Conservation (phyloP, 2,329 filamentous ascomycete genomes). For the Trichoderma lentiforme region DNA sequence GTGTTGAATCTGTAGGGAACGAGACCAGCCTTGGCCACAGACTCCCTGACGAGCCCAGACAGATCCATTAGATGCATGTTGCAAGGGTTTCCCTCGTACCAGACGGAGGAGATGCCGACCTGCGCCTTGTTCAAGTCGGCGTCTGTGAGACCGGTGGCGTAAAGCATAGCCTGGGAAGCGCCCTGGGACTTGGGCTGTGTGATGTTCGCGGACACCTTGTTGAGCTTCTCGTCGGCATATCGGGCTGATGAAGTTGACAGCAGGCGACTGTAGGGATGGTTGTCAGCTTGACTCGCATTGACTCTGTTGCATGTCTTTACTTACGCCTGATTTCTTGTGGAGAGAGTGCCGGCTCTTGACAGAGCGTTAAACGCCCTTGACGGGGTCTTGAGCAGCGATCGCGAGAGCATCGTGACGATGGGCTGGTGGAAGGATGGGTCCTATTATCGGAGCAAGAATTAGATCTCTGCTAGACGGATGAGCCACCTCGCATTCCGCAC, state of each 20-base stretch:
- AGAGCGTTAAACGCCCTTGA: conserved; percentile 19
- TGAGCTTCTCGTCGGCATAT: conserved; percentile 59
- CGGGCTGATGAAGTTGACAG: conserved; percentile 50
- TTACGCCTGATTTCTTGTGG: conserved; percentile 21
- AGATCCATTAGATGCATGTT: conserved; percentile 98
- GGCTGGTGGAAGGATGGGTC: background rate
- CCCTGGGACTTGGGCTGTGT: conserved; percentile 98
- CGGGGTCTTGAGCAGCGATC: conserved; percentile 20
- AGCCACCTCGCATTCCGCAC: background rate
- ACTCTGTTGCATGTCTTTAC: background rate
- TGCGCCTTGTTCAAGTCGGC: conserved; percentile 93
- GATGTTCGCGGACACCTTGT: conserved; percentile 79
- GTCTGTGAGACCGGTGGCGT: conserved; percentile 85
- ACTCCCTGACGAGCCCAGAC: conserved; percentile 67
- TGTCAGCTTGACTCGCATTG: background rate
- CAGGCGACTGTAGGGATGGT: conserved; percentile 40
- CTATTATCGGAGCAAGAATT: conserved; percentile 10
- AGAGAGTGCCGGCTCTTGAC: conserved; percentile 18
- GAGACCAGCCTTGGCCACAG: conserved; percentile 67
- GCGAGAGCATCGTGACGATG: conserved; percentile 22
- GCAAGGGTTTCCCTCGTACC: conserved; percentile 97
- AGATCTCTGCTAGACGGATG: background rate
- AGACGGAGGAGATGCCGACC: conserved; percentile 95
- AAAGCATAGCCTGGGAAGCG: conserved; percentile 98
- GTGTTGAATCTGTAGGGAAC: conserved; percentile 99